Base-by-base conservation (phyloP, 495 filamentous ascomycete genomes). In the Baudoinia panamericana region DNA sequence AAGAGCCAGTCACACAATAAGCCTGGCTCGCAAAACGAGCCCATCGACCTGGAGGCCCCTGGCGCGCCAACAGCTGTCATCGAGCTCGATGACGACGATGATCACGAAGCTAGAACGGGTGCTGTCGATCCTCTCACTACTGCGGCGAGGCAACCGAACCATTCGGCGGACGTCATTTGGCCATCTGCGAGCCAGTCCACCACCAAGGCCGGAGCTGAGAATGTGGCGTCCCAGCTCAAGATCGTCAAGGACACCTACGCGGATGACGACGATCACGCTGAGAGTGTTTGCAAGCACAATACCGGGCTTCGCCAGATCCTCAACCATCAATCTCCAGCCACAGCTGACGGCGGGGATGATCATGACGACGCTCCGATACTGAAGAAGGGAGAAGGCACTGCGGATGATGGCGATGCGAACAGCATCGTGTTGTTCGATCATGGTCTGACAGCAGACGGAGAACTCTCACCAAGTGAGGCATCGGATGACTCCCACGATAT, bases 11-110 rank as follows among this genome's bases (percentile, higher is more conserved):
- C n/a, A n/a, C n/a, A n/a, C n/a, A n/a, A n/a, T n/a, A 41, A 13
- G 36, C 29, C 37, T 2, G 47, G 43, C 24, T 46, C 48, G 2
- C 43, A 41, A 20, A 13, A 46, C 15, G 21, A 46, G 26, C 43
- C 48, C 12, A 46, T 46, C 34, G 42, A 51, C 9, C 8, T 51
- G 25, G 31, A 51, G 18, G 13, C 5, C 6, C 11, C 22, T 18
- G 21, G 8, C 10, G 11, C 12, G 13, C 15, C 9, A 2, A 10
- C 20, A 8, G 11, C 5, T 7, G 36, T 39, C 36, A 30, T 32
- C 21, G 10, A 28, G 15, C 19, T 29, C 18, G 35, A 32, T 7
- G 43, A 39, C 9, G 42, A 45, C 13, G 19, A 39, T 22, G 34
- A 36, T 13, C 15, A 31, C 8, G 33, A 36, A 17, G 30, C 7